phyloP scores from a whole-genome alignment of 1,284 basidiomycete species.

The Golubevia sp. region DNA sequence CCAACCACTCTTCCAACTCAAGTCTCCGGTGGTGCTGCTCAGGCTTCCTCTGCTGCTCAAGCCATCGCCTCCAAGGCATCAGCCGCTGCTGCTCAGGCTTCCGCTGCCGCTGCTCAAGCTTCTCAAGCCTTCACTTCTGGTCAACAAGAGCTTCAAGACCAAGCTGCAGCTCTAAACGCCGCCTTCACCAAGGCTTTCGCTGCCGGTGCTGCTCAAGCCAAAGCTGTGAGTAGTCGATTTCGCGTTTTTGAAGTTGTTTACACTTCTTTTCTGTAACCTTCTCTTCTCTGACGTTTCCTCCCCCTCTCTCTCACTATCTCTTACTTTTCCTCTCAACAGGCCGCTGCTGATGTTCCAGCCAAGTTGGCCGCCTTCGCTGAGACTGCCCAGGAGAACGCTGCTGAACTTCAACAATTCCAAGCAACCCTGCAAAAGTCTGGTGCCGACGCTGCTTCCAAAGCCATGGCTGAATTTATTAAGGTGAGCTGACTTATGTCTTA shows the following conservation, averaged over 20 bases:
- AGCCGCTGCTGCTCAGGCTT: neutral
- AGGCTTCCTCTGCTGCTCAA: neutral
- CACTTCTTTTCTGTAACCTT: no score
- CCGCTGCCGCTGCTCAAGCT: neutral
- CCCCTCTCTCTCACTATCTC: neutral
- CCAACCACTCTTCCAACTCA: neutral
- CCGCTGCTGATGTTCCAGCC: neutral
- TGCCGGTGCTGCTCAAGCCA: neutral
- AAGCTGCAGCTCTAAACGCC: neutral
- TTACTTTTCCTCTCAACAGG: no score
- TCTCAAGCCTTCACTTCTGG: neutral
- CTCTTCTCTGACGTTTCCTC: no score
- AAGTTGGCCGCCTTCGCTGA: neutral
- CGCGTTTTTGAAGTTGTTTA: no score
- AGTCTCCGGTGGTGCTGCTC: neutral
- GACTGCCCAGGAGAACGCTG: neutral
- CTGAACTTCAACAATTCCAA: neutral
- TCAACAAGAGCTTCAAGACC: neutral
- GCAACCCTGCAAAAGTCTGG: neutral
- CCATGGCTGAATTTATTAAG: neutral
- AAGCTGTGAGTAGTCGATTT: neutral
- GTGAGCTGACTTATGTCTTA: neutral
- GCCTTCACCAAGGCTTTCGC: neutral
- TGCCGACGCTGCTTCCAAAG: neutral
- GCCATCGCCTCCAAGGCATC: neutral